Conservation (phyloP, 1,284 basidiomycete genomes). For the Mycosarcoma maydis region DNA sequence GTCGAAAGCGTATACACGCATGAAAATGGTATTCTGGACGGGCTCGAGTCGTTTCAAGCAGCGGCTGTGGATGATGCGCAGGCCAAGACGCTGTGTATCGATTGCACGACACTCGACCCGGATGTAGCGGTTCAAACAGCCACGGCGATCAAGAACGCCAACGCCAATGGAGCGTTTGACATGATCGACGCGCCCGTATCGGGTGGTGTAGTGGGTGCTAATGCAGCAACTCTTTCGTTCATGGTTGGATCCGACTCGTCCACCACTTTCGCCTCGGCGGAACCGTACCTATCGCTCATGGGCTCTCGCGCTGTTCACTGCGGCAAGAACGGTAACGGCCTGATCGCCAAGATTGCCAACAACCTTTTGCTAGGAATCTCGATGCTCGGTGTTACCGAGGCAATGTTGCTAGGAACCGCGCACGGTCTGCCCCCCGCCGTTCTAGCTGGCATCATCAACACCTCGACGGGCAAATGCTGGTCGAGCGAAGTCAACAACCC, state of each 20-base stretch:
- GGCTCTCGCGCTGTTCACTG: constrained; percentile 83
- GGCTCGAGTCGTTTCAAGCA: constrained; percentile 26
- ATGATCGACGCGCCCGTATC: constrained; percentile 93
- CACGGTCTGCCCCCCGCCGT: constrained; percentile 53
- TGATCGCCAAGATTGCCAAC: constrained; percentile 64
- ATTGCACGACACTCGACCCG: constrained; percentile 87
- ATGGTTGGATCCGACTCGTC: constrained; percentile 80
- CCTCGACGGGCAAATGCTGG: constrained; percentile 74
- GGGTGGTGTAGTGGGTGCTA: constrained; percentile 87
- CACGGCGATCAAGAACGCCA: constrained; percentile 71
- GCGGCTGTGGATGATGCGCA: constrained; percentile 12
- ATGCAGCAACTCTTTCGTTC: constrained; percentile 80
- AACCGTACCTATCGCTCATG: constrained; percentile 74
- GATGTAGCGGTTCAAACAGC: constrained; percentile 76
- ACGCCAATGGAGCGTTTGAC: constrained; percentile 47
- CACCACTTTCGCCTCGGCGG: constrained; percentile 72
- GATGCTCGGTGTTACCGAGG: constrained; percentile 60
- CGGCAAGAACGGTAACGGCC: constrained; percentile 77
- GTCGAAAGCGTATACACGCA: constrained; percentile 77
- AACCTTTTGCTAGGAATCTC: constrained; percentile 60
- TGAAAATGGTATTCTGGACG: constrained; percentile 68
- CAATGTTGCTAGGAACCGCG: constrained; percentile 59
- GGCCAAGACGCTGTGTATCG: constrained; percentile 76
- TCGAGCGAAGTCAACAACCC: constrained; percentile 86
- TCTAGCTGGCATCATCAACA: constrained; percentile 62